Base-by-base conservation (phyloP, 1,139 yeast genomes). In the Hyphopichia buzzinii region DNA sequence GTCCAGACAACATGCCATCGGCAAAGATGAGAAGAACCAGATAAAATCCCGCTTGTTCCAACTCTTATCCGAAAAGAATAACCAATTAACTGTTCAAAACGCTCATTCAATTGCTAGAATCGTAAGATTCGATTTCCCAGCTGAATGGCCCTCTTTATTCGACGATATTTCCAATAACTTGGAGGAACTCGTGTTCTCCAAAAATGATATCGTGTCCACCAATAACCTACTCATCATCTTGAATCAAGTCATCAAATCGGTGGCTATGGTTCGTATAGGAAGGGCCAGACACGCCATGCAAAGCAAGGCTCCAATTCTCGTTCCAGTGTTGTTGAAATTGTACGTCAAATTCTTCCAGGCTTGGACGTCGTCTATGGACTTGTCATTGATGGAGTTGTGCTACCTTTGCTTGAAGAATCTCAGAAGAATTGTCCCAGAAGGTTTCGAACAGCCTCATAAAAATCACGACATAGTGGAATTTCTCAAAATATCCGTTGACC, bases 101-200 rank as follows among this genome's bases (percentile, higher is more conserved):
- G 95, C 97, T 1, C 84, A 86, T 44, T 81, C 94, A 0, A 67
- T 85, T 4, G 82, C 95, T 1, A 71, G 81, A 42, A 84, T 92
- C 29, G 84, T 86, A 19, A 65, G 97, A 36, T 71, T 81, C 38
- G 98, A 92, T 50, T 92, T 85, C 55, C 97, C 97, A 0, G 58
- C 65, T 7, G 90, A 84, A 33, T 92, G 97, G 97, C 89, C 94
- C 0, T 62, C 72, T 2, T 56, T 89, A 21, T 84, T 90, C 51
- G 89, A 84, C 39, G 81, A 80, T 11, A 48, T 89, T 1, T 48
- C 62, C 30, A 55, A 48, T 28, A 55, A 44, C 21, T 49, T 70
- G 33, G 69, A 66, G 38, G 75, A 76, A 14, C 52, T 54, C 3
- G 64, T 80, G 22, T 63, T 86, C 32, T 67, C 65, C 28, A 54